phyloP scores from a whole-genome alignment of 495 filamentous ascomycete species.

The Lasiosphaeris hirsuta region DNA sequence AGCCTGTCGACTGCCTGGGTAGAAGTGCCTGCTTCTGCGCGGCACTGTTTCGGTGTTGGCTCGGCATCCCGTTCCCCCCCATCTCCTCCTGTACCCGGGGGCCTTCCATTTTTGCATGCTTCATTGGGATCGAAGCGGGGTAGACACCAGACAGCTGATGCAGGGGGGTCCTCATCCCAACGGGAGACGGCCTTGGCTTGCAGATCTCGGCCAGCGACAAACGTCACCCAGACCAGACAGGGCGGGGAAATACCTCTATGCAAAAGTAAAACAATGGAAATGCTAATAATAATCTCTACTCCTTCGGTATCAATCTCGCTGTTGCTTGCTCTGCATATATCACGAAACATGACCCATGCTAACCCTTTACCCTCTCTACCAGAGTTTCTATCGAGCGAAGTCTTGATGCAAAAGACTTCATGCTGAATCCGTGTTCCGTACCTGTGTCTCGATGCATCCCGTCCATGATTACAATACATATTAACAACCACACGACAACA shows the following conservation, averaged over 20 bases:
- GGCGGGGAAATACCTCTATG: too few relatives aligned
- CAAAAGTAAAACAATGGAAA: too few relatives aligned
- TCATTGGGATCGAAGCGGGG: constrained; percentile 7
- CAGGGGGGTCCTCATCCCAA: not conserved
- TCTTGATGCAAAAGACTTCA: not conserved
- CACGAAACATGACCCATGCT: too few relatives aligned
- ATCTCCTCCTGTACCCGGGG: not conserved
- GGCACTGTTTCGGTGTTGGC: constrained; percentile 26
- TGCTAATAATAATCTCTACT: too few relatives aligned
- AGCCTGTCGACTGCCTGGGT: not conserved
- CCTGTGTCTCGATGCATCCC: not conserved
- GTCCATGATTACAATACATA: not conserved
- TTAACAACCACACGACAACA: too few relatives aligned
- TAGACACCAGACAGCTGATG: not conserved
- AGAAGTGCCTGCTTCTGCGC: not conserved
- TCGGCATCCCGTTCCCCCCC: constrained; percentile 19
- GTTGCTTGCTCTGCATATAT: too few relatives aligned
- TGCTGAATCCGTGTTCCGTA: not conserved
- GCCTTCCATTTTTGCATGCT: too few relatives aligned
- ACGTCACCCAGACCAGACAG: too few relatives aligned
- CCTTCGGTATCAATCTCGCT: too few relatives aligned
- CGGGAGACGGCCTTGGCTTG: constrained; percentile 6
- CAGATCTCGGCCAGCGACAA: constrained; percentile 4
- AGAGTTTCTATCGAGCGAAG: too few relatives aligned
- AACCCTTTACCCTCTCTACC: too few relatives aligned